These are phyloP conservation scores for Cyclotella atomus DNA, from an alignment of 108 stramenopile genomes.

Conservation along the genomic window DNA sequence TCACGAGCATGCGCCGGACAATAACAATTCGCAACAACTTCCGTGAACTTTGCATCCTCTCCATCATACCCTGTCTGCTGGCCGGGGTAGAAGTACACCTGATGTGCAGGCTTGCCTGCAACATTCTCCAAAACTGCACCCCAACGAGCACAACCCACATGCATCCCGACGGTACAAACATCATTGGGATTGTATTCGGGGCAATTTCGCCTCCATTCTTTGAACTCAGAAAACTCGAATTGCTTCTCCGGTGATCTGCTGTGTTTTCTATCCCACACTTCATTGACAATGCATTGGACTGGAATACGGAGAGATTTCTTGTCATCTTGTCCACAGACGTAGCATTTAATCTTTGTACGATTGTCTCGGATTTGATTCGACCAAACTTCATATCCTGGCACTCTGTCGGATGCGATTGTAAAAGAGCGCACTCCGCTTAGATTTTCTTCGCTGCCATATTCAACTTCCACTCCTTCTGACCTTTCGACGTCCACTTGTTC, in stretches of 20 bases:
- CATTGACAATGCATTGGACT: constrained; percentile 56
- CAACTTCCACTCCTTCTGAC: not conserved
- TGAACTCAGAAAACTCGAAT: constrained; percentile 21
- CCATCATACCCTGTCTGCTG: constrained; percentile 3
- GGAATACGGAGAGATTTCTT: constrained; percentile 36
- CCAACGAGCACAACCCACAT: constrained; percentile 41
- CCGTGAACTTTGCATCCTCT: not conserved
- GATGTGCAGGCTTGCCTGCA: not conserved
- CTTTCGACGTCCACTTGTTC: not conserved
- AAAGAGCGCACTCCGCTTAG: not conserved
- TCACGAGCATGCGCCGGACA: constrained; percentile 30
- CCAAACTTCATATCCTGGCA: not conserved
- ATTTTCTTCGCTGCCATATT: constrained; percentile 23
- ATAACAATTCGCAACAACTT: constrained; percentile 26
- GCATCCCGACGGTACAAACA: constrained; percentile 26
- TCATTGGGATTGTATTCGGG: constrained; percentile 4
- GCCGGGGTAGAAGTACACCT: constrained; percentile 30
- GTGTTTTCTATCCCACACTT: too few relatives aligned
- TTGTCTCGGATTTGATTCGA: constrained; percentile 38
- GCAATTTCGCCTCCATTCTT: not conserved
- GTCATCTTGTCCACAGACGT: constrained; percentile 49
- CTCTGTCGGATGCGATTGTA: constrained; percentile 7
- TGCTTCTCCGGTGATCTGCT: too few relatives aligned
- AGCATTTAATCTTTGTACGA: constrained; percentile 52
- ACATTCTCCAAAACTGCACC: constrained; percentile 14